phyloP scores from a whole-genome alignment of 495 filamentous ascomycete species.

The Mycothermus thermophilus region DNA sequence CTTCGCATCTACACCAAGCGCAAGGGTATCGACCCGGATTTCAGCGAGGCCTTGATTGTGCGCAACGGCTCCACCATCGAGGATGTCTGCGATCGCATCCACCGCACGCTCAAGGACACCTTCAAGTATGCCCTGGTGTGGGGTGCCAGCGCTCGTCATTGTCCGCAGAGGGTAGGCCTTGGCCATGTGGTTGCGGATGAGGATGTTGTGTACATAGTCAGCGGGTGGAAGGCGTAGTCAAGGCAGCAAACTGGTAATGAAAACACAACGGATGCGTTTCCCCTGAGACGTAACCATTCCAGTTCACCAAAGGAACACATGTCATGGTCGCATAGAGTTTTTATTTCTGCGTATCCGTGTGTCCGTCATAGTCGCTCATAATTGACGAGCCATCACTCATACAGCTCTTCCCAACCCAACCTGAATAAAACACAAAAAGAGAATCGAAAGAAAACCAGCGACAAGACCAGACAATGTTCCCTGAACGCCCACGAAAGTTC shows the following conservation, averaged over 20 bases:
- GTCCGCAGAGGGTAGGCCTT: slow-evolving; percentile 87
- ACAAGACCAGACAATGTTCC: neutral
- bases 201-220: slow-evolving; percentile 96
- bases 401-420: neutral
- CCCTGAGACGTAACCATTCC: too few relatives aligned
- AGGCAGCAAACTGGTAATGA: too few relatives aligned
- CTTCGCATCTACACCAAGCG: slow-evolving; percentile 95
- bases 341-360: neutral
- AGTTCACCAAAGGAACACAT: neutral
- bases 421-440: neutral
- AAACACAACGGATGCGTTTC: too few relatives aligned
- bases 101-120: slow-evolving; percentile 88
- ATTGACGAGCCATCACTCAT: neutral
- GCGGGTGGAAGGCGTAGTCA: slow-evolving; percentile 46
- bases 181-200: slow-evolving; percentile 80
- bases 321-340: neutral
- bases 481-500: slow-evolving; percentile 2
- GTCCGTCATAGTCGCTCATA: slow-evolving; percentile 4
- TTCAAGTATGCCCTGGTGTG: slow-evolving; percentile 99
- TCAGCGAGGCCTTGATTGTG: slow-evolving; percentile 87
- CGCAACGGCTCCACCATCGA: slow-evolving; percentile 77
- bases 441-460: neutral
- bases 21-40: slow-evolving; percentile 85
- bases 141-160: slow-evolving; percentile 89
- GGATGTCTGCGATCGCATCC: slow-evolving; percentile 93